A percentile compares a stretch with the other conserved stretches of the same genome.
These are phyloP conservation scores for Plectosphaerella sp. DNA, from an alignment of 2,329 filamentous ascomycete genomes.

Conservation along the genomic window DNA sequence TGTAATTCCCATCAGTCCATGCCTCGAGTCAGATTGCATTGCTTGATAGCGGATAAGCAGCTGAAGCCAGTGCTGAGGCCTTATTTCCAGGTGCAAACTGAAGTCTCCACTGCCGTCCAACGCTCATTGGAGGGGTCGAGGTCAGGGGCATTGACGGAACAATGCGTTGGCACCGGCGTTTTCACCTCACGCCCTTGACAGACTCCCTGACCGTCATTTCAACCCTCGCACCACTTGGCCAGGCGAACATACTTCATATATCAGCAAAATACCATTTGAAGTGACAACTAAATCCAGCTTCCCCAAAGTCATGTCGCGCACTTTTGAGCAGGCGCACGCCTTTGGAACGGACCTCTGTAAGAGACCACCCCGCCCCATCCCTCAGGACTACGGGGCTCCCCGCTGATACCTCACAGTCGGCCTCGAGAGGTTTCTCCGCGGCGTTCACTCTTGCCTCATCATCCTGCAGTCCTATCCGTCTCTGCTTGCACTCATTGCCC, in stretches of 20 bases:
- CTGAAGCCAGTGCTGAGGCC: background rate
- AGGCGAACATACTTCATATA: no score
- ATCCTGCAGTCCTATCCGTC: constrained; percentile 41
- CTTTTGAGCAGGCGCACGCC: constrained; percentile 31
- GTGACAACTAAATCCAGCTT: background rate
- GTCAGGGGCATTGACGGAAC: background rate
- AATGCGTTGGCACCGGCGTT: no score
- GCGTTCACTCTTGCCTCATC: constrained; percentile 48
- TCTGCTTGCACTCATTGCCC: constrained; percentile 29
- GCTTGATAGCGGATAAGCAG: background rate
- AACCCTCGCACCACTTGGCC: no score
- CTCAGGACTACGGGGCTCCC: background rate
- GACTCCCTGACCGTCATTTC: no score
- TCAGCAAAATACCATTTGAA: no score
- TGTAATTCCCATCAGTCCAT: no score
- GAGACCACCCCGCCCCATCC: constrained; percentile 7
- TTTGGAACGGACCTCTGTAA: constrained; percentile 44
- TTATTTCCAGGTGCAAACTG: background rate
- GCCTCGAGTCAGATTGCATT: constrained; percentile 3
- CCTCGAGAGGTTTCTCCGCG: constrained; percentile 56
- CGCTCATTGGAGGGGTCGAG: background rate
- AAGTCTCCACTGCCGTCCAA: no score
- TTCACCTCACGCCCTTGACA: background rate
- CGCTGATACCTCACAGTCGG: constrained; percentile 38
- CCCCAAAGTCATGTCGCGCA: background rate